Evolutionary conservation across 73 alveolate species (phyloP).

Genomic region (Symbiodinium natans): DNA sequence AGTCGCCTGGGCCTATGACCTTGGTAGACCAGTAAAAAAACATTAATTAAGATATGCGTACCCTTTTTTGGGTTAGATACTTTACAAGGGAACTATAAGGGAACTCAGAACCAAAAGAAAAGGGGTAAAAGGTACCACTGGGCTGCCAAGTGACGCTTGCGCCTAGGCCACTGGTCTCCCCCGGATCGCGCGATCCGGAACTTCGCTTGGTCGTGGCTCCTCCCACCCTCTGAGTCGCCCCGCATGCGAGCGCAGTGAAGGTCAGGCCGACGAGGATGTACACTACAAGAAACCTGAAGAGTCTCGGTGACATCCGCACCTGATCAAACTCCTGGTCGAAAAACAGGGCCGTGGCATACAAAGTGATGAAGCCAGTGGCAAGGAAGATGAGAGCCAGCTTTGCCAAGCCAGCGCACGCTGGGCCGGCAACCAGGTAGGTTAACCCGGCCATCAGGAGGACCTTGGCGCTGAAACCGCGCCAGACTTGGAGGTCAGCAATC

Average conservation of each 20-base stretch:
- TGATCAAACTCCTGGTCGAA: conserved; percentile 73
- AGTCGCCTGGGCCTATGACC: conserved; percentile 15
- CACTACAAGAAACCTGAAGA: conserved; percentile 26
- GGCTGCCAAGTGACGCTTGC: conserved; percentile 22
- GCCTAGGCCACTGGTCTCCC: conserved; percentile 49
- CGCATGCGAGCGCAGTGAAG: conserved; percentile 76
- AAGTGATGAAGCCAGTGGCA: conserved; percentile 83
- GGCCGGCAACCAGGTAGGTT: conserved; percentile 65
- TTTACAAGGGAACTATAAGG: too few species aligned
- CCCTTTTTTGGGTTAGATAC: not conserved
- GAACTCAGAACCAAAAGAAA: too few species aligned
- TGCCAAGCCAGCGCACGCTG: conserved; percentile 69
- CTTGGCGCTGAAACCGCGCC: conserved; percentile 74
- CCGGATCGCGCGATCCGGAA: not conserved
- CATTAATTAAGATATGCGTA: not conserved
- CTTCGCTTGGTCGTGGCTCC: not conserved
- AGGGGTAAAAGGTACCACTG: too few species aligned
- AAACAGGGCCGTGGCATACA: conserved; percentile 75
- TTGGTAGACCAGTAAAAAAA: not conserved
- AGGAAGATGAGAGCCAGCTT: conserved; percentile 60
- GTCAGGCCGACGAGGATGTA: conserved; percentile 69
- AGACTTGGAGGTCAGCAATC: not conserved
- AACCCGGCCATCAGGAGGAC: conserved; percentile 60
- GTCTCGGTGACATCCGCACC: conserved; percentile 77
- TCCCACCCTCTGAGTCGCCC: conserved; percentile 47